Conservation (phyloP, 1,139 yeast species). For the Hyphopichia fennica region DNA sequence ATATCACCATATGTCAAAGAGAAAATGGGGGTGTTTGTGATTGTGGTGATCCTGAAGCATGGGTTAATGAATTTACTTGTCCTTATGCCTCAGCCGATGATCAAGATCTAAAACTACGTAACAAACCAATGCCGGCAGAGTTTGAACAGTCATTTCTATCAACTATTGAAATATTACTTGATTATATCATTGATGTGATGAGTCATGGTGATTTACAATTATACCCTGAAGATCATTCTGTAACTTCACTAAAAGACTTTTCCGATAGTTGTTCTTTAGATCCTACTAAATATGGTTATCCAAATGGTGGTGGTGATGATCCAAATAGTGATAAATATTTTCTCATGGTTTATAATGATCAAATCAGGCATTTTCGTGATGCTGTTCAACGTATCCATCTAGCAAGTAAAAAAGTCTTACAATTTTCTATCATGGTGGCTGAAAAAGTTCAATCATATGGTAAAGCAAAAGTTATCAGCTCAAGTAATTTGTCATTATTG, state of each 20-base stretch:
- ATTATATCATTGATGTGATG: conserved; percentile 76
- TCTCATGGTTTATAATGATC: conserved; percentile 74
- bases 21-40: conserved; percentile 88
- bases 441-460: conserved; percentile 64
- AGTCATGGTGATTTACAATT: conserved; percentile 42
- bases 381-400: conserved; percentile 65
- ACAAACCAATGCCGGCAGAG: conserved; percentile 31
- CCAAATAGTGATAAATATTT: conserved; percentile 52
- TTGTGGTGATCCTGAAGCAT: conserved; percentile 66
- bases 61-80: conserved; percentile 44
- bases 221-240: conserved; percentile 21
- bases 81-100: conserved; percentile 23
- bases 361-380: conserved; percentile 70
- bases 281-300: conserved; percentile 30
- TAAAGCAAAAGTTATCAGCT: conserved; percentile 64
- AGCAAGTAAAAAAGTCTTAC: conserved; percentile 65
- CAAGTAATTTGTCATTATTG: conserved; percentile 51
- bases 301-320: conserved; percentile 34
- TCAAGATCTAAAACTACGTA: conserved; percentile 6
- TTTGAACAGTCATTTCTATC: conserved; percentile 32
- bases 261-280: conserved; percentile 31
- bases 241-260: conserved; percentile 22
- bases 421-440: conserved; percentile 75
- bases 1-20: conserved; percentile 68
- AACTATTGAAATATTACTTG: conserved; percentile 60